Evolutionary conservation across 2,329 filamentous ascomycete species (phyloP).

Genomic region (Sclerotinia subarctica): DNA sequence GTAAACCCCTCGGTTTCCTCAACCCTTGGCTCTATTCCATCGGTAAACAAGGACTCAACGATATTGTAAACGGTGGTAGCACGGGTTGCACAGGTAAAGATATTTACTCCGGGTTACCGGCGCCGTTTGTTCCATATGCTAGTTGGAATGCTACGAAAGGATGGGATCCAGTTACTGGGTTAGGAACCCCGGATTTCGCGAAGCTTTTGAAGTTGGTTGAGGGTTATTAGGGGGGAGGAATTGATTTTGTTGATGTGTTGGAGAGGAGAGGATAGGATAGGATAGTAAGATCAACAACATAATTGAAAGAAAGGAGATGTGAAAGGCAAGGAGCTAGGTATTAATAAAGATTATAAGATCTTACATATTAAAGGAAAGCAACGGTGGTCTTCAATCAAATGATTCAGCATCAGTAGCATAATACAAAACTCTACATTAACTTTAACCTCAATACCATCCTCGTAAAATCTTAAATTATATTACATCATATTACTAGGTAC

Average conservation of each 20-base stretch:
- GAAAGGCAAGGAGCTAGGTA: background rate
- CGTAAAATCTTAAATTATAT: no score
- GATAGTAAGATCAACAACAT: background rate
- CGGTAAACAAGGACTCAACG: slow-evolving; percentile 48
- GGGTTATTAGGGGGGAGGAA: background rate
- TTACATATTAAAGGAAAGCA: no score
- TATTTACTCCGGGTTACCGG: slow-evolving; percentile 24
- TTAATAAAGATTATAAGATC: no score
- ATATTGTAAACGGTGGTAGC: slow-evolving; percentile 43
- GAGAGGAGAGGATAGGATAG: background rate
- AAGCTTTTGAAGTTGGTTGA: slow-evolving; percentile 36
- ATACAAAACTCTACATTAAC: no score
- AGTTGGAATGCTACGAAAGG: slow-evolving; percentile 43
- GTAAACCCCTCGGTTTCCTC: slow-evolving; percentile 50
- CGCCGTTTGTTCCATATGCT: slow-evolving; percentile 38
- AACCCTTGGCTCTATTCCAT: slow-evolving; percentile 58
- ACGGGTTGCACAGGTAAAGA: slow-evolving; percentile 39
- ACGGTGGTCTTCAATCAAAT: no score
- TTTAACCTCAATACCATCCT: no score
- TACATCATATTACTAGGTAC: no score
- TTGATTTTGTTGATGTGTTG: background rate
- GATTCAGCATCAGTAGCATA: no score
- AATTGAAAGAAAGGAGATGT: background rate
- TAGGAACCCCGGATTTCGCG: slow-evolving; percentile 47
- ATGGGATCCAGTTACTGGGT: slow-evolving; percentile 49